Percentiles rank a stretch among this genome's conserved stretches.
Evolutionary conservation across 2,329 filamentous ascomycete genomes (phyloP).

Genomic region (Ophiosphaerella narmari): DNA sequence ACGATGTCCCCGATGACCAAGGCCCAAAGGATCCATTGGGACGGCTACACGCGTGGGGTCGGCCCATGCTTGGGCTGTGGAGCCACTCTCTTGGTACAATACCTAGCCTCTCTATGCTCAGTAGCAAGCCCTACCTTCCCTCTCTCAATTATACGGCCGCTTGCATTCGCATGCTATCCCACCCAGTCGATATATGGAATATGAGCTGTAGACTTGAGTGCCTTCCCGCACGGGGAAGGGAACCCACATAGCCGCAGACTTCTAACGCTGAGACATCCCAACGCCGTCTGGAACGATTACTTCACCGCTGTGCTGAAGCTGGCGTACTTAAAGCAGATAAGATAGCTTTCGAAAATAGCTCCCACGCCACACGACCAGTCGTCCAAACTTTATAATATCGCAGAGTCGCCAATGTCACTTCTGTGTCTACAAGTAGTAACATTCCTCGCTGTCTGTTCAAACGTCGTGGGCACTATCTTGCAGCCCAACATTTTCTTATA

Average conservation of each 20-base stretch:
- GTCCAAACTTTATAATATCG: no score
- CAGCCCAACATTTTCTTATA: no score
- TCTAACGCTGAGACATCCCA: slow-evolving; percentile 4
- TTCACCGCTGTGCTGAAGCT: slow-evolving; percentile 14
- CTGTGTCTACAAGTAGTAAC: not conserved
- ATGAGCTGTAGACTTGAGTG: slow-evolving; percentile 6
- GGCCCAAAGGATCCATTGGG: no score
- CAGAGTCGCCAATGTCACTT: no score
- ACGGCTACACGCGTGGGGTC: no score
- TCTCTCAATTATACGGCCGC: not conserved
- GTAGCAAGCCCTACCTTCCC: not conserved
- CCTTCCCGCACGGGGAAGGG: slow-evolving; percentile 16
- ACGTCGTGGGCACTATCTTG: no score
- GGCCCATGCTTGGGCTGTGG: no score
- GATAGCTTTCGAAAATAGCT: not conserved
- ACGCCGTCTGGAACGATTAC: slow-evolving; percentile 11
- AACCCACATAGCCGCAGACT: slow-evolving; percentile 10
- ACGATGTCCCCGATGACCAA: no score
- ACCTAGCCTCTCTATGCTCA: no score
- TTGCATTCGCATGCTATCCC: slow-evolving; percentile 11
- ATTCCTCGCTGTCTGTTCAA: no score
- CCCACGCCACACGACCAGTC: no score
- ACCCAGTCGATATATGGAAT: slow-evolving; percentile 5
- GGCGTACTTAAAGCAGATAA: not conserved
- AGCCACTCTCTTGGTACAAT: no score